Evolutionary conservation across 2,329 filamentous ascomycete species (phyloP), one percentile per base, ranked within the genome.

Genomic region (Trichophyton equinum): DNA sequence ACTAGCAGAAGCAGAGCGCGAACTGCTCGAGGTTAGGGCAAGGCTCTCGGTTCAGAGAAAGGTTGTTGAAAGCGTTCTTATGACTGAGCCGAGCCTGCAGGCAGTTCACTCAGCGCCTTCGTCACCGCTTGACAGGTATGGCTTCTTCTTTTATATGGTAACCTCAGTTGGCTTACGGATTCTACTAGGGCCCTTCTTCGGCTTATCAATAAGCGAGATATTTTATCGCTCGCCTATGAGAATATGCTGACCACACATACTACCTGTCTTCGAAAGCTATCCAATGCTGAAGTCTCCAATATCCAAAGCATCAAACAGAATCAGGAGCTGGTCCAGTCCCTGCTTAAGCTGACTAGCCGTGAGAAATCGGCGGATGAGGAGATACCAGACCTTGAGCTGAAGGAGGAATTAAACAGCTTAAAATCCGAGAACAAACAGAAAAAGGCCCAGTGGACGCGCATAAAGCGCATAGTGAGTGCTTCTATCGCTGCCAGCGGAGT

Each of bases 401-500:
- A 78, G 61, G 73, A 72, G n/a, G 79, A 87, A 69, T 76, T 90
- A 27, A 74, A 80, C 40, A 74, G 74, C 57, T 75, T 86, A 9
- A 83, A 89, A 67, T 74, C 71, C 4, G 80, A 85, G 46, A 74
- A 88, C 62, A 84, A 81, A 67, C 76, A 77, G 22, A 86, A 84
- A 70, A 82, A 82, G 63, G 83, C 84, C 65, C 81, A 81, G 68
- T 89, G 85, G 85, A 83, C 84, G 68, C 84, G 86, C 20, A 82
- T 92, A 72, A 94, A 92, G 75, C 87, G 83, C 25, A 83, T 90
- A 47, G 81, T 87, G n/a, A 88, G 87, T 68, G 89, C 87, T 18
- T 81, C 91, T 60, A 82, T 95, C 55, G 88, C 84, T 4, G 89
- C 88, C 2, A 95, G 89, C 71, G 90, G 90, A 55, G 78, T 94